Base-by-base conservation (phyloP, 345 rosid species). In the Acer saccharum region DNA sequence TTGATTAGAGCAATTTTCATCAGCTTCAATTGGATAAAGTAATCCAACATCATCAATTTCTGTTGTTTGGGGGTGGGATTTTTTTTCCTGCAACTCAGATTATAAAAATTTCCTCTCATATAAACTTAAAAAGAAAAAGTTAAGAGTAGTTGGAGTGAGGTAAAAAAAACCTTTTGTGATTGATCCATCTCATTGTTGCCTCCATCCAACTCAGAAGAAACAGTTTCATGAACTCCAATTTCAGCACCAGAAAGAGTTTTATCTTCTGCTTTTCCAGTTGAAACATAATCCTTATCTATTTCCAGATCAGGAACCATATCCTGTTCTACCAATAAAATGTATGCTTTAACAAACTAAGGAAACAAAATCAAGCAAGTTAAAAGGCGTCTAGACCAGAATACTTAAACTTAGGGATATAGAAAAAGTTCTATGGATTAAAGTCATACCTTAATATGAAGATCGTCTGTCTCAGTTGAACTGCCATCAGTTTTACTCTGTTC, bases 41-140 rank as follows among this genome's bases (percentile, higher is more conserved):
- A 69, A 62, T 77, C 39, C 80, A 80, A 64, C 72, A 77, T 44
- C 80, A 81, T 81, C 74, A 46, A 21, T 50, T 54, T 74, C 79
- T 73, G 79, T 74, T 77, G 72, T 55, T 63, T 63, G 74, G 21
- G 69, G 66, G 16, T 46, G 62, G 18, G 52, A 1, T 50, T 68
- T 14, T 17, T 60, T 25, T 77, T 76, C 90, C 93, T 90, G 87
- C 88, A 83, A 50, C 68, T 76, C 77, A 69, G 52, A 76, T 65
- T 35, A 66, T 54, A 48, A 27, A 69, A 41, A 29, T 20, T 50
- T 71, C n/a, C 54, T n/a, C 50, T 27, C 27, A 44, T 11, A 27
- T 17, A 61, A 58, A 60, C 65, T 48, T 61, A 46, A 62, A 44
- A 63, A 10, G 14, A 46, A 17, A 73, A 13, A 13, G 35, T 9